These are phyloP conservation scores for Geopyxis carbonaria DNA, from an alignment of 495 filamentous ascomycete genomes.

Conservation along the genomic window DNA sequence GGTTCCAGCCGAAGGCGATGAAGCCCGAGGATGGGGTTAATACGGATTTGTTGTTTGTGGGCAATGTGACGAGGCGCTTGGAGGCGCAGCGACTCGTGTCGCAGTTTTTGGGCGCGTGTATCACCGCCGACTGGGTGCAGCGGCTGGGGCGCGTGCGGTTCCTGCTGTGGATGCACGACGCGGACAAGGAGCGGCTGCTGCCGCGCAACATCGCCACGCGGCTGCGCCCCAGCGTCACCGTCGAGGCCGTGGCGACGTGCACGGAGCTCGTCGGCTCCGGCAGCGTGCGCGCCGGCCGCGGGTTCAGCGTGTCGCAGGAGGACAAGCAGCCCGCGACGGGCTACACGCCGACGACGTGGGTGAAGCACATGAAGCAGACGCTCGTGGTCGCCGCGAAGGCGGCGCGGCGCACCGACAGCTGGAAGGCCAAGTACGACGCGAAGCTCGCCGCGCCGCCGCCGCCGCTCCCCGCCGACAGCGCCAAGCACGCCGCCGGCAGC, in stretches of 20 bases:
- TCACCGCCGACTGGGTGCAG: constrained; percentile 36
- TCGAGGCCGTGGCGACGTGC: constrained; percentile 38
- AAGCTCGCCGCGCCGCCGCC: too few relatives aligned
- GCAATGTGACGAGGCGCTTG: constrained; percentile 26
- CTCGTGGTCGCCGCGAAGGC: too few relatives aligned
- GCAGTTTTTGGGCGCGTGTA: constrained; percentile 29
- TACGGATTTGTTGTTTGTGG: constrained; percentile 21
- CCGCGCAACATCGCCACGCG: constrained; percentile 39
- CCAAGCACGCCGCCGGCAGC: too few relatives aligned
- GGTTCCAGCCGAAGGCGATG: constrained; percentile 19
- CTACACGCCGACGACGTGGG: too few relatives aligned
- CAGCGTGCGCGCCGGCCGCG: constrained; percentile 24
- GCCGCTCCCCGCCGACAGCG: too few relatives aligned
- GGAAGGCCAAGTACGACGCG: too few relatives aligned
- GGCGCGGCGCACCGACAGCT: too few relatives aligned
- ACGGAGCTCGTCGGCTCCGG: constrained; percentile 31
- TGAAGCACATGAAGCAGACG: not conserved
- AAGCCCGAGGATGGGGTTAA: constrained; percentile 12
- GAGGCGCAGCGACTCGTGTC: constrained; percentile 20
- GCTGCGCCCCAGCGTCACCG: constrained; percentile 35
- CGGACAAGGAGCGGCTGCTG: constrained; percentile 32
- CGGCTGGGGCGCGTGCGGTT: constrained; percentile 53
- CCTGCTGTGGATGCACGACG: constrained; percentile 41
- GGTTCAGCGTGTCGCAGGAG: constrained; percentile 22
- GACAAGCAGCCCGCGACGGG: not conserved